Evolutionary conservation across 1,284 basidiomycete genomes (phyloP).

Genomic region (Ceratobasidium sp.): DNA sequence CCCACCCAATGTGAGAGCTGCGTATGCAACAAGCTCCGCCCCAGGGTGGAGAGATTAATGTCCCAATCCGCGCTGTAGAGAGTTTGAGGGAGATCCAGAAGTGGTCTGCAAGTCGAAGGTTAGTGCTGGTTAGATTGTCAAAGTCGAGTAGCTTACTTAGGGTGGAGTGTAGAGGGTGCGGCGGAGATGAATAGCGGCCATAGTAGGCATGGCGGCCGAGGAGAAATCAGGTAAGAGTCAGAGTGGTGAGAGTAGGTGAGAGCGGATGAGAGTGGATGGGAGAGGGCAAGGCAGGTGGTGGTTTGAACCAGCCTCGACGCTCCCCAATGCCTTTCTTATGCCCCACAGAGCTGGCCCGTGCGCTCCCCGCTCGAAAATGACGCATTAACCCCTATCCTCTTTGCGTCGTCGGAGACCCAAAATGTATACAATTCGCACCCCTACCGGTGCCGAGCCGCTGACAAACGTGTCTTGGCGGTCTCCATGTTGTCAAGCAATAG

Average conservation of each 20-base stretch:
- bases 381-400: background rate
- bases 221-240: background rate
- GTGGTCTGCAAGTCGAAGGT: background rate
- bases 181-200: background rate
- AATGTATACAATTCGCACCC: background rate
- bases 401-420: background rate
- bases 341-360: background rate
- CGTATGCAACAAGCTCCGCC: too few species aligned
- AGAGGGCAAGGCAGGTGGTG: background rate
- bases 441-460: background rate
- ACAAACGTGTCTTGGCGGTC: background rate
- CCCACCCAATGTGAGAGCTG: too few species aligned
- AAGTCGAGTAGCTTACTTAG: too few species aligned
- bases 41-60: too few species aligned
- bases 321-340: background rate
- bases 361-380: background rate
- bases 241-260: background rate
- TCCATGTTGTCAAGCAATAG: background rate
- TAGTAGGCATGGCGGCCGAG: background rate
- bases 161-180: too few species aligned
- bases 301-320: too few species aligned
- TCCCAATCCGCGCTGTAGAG: too few species aligned
- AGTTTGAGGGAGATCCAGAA: background rate
- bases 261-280: background rate
- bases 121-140: too few species aligned